Evolutionary conservation across 495 filamentous ascomycete genomes (phyloP).

Genomic region (Xylaria intraflava): DNA sequence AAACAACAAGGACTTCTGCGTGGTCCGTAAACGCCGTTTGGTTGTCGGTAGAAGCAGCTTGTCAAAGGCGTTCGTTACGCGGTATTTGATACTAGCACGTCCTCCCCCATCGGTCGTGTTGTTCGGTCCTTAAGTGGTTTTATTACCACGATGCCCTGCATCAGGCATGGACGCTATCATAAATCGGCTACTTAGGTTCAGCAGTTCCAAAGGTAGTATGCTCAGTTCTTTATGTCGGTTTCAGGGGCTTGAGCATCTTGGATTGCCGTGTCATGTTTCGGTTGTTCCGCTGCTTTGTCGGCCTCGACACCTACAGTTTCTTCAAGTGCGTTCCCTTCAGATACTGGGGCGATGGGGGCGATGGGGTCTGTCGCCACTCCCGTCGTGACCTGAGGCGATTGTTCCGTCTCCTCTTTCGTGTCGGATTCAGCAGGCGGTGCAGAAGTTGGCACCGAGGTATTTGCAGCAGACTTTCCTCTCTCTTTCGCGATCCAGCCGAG

Average conservation of each 20-base stretch:
- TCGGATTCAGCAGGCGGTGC: neutral
- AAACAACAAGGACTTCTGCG: too few relatives aligned
- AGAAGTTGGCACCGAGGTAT: neutral
- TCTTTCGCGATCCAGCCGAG: constrained; percentile 51
- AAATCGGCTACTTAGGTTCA: neutral
- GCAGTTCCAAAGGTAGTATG: neutral
- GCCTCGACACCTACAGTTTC: constrained; percentile 2
- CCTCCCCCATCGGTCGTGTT: too few relatives aligned
- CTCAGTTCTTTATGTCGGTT: neutral
- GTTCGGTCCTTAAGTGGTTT: too few relatives aligned
- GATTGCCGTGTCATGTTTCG: neutral
- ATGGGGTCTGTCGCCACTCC: constrained; percentile 9
- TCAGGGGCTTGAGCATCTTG: neutral
- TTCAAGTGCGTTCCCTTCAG: neutral
- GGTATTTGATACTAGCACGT: too few relatives aligned
- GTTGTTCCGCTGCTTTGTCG: constrained; percentile 4
- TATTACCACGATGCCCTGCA: too few relatives aligned
- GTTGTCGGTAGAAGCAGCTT: too few relatives aligned
- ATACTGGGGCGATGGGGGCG: constrained; percentile 4
- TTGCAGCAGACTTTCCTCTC: constrained; percentile 17
- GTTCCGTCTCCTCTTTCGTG: neutral
- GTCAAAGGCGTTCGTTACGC: too few relatives aligned
- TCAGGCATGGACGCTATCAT: neutral
- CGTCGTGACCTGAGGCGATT: constrained; percentile 7
- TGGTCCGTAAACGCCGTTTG: too few relatives aligned